phyloP scores from a whole-genome alignment of 192 early-diverging fungal species.

The Linnemannia schmuckeri region DNA sequence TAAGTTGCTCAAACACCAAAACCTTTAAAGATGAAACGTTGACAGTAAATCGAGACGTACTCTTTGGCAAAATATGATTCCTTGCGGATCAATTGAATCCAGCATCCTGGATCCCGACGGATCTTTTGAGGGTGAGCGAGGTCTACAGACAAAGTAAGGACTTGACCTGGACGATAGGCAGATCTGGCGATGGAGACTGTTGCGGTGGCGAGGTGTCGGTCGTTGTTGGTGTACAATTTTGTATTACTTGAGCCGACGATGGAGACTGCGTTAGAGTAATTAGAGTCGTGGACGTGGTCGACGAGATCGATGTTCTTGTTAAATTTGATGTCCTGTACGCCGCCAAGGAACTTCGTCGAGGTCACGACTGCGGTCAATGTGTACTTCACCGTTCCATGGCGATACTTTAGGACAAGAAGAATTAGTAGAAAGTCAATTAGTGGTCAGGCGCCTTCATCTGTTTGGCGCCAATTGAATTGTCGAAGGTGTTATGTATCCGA shows the following conservation, averaged over 20 bases:
- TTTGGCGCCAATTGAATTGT: not conserved
- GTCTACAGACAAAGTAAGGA: slow-evolving; percentile 12
- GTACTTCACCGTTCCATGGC: slow-evolving; percentile 45
- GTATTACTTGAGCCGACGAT: slow-evolving; percentile 18
- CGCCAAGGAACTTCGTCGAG: slow-evolving; percentile 22
- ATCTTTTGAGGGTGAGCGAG: slow-evolving; percentile 16
- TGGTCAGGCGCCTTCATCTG: not conserved
- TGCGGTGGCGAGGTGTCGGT: slow-evolving; percentile 21
- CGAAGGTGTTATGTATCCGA: not conserved
- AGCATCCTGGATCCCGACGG: slow-evolving; percentile 36
- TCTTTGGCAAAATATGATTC: slow-evolving; percentile 32
- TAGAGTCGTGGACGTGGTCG: slow-evolving; percentile 25
- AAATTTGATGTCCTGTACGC: slow-evolving; percentile 32
- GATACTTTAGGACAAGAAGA: slow-evolving; percentile 24
- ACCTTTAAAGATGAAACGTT: not conserved
- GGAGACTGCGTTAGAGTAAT: slow-evolving; percentile 24
- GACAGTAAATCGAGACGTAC: slow-evolving; percentile 9
- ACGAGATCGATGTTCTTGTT: slow-evolving; percentile 14
- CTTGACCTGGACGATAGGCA: slow-evolving; percentile 20
- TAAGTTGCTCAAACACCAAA: not conserved
- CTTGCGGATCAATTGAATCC: slow-evolving; percentile 45
- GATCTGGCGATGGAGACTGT: slow-evolving; percentile 23
- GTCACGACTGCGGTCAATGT: slow-evolving; percentile 14
- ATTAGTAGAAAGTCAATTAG: not conserved
- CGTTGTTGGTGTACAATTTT: slow-evolving; percentile 37